Evolutionary conservation across 352 stramenopile species (phyloP), one percentile per base, ranked within the genome.

Genomic region (Aphanomyces stellatus): DNA sequence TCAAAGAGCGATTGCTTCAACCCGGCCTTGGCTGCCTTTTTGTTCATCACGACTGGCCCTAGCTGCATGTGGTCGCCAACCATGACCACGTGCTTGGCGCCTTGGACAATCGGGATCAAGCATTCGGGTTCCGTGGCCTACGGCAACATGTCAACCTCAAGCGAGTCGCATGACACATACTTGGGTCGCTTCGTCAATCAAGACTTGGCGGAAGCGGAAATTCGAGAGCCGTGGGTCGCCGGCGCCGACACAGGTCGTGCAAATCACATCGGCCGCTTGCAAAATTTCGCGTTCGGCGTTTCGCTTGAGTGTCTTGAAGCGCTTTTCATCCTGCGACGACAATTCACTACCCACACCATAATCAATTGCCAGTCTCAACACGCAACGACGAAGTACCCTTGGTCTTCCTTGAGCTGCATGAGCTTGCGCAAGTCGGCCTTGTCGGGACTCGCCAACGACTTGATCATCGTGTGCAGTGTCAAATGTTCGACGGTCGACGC

Each of bases 171-270:
- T 34, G 19, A 30, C 13, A n/a, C 49, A 11, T 37, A 57, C 49
- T 24, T 99, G 98, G 0, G 97, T 99, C 8, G 97, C 96, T 86
- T 99, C 98, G 75, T 99, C 97, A 75, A 99, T 99, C 27, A 99
- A 75, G 17, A 99, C 97, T 74, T 99, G 96, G 57, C 94, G 87
- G 77, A 99, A 99, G 28, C 94, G 88, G 73, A 99, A 98, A 71
- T 98, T 98, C 51, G 95, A 95, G 7, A 99, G 72, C n/a, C 97
- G 91, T 7, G 93, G 92, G 71, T 99, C 98, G 17, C 96, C 97
- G 11, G 97, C 96, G 59, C 96, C 96, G 4, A 99, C 96, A 79
- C 97, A 99, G 11, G 98, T 99, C 43, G 91, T 98, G 75, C 98
- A 99, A 65, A 99, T 99, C 4, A 99, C 97, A 74, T 99, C 97